These are phyloP conservation scores for Glycyrrhiza uralensis DNA, from an alignment of 306 rosid genomes.

Conservation along the genomic window DNA sequence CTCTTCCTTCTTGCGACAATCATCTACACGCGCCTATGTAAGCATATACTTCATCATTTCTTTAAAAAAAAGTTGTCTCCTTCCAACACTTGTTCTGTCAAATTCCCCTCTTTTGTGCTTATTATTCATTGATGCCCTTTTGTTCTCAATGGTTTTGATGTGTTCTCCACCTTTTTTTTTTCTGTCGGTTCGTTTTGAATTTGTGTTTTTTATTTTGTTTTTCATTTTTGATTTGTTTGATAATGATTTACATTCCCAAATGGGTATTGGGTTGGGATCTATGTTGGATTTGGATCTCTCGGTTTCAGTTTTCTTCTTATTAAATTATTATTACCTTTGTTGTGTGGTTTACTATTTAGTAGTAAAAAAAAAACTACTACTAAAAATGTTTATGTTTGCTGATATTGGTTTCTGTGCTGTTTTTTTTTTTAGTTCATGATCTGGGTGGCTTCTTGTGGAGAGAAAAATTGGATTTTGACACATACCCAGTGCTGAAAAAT, in stretches of 20 bases:
- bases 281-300: constrained; percentile 79
- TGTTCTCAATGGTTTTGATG: constrained; percentile 15
- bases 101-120: not conserved
- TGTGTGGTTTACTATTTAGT: constrained; percentile 33
- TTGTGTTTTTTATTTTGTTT: not conserved
- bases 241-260: constrained; percentile 27
- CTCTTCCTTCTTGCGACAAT: not conserved
- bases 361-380: not conserved
- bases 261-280: constrained; percentile 74
- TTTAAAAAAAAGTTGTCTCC: not conserved
- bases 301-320: constrained; percentile 47
- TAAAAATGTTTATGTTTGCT: constrained; percentile 44
- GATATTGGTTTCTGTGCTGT: constrained; percentile 51
- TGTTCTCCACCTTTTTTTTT: not conserved
- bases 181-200: constrained; percentile 17
- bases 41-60: constrained; percentile 20
- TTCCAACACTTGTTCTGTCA: not conserved
- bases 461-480: constrained; percentile 39
- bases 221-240: not conserved
- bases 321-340: constrained; percentile 33
- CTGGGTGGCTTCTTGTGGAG: constrained; percentile 51
- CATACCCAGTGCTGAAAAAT: constrained; percentile 45
- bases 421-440: constrained; percentile 31
- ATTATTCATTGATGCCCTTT: constrained; percentile 34
- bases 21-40: constrained; percentile 50